Conservation (phyloP, 2,329 filamentous ascomycete genomes). For the Verticillium nubilum region DNA sequence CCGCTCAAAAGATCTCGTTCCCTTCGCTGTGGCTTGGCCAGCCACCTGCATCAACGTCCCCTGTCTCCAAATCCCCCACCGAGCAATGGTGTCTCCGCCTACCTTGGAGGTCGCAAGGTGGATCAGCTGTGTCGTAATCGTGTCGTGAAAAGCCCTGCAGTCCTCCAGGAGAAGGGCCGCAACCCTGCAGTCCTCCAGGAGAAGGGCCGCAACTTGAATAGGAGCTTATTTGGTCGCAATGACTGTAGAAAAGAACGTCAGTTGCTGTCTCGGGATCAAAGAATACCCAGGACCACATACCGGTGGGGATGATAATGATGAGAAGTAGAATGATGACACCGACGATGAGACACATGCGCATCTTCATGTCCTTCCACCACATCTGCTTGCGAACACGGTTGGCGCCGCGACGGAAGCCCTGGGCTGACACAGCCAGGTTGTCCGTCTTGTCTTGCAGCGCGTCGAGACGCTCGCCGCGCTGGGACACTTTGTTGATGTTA, state of each 20-base stretch:
- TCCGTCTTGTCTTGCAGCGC: conserved; percentile 90
- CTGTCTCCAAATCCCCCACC: neutral
- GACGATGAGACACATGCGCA: conserved; percentile 92
- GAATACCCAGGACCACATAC: conserved; percentile 46
- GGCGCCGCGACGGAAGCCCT: conserved; percentile 92
- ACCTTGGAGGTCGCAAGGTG: neutral
- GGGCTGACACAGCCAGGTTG: conserved; percentile 86
- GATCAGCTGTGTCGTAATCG: conserved; percentile 7
- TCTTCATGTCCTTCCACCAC: conserved; percentile 99
- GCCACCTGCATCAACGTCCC: neutral
- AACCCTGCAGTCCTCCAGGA: conserved; percentile 1
- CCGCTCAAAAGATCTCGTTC: neutral
- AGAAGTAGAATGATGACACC: conserved; percentile 88
- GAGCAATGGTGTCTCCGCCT: neutral
- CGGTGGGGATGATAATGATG: conserved; percentile 89
- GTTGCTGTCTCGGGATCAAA: neutral
- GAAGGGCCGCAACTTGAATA: neutral
- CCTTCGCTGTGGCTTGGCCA: neutral
- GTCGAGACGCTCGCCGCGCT: conserved; percentile 86
- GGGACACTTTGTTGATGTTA: conserved; percentile 94
- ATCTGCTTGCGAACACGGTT: conserved; percentile 96
- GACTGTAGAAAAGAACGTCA: conserved; percentile 23
- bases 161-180: neutral
- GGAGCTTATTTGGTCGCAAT: conserved; percentile 27
- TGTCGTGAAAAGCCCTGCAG: conserved; percentile 13